phyloP scores from a whole-genome alignment of 495 filamentous ascomycete species.

The Thermothielavioides terrestris region DNA sequence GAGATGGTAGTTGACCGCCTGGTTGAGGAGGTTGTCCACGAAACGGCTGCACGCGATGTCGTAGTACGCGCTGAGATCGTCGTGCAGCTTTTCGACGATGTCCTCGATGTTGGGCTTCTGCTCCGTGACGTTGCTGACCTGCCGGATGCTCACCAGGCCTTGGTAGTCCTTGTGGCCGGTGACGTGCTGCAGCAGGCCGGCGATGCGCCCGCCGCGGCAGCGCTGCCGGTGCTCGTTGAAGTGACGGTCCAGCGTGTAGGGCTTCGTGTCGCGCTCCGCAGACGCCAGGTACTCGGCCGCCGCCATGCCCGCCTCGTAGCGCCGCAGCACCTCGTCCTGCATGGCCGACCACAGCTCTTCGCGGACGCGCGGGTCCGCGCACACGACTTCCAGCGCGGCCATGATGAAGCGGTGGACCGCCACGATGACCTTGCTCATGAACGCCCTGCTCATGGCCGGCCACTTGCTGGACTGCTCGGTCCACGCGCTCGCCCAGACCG shows the following conservation, averaged over 20 bases:
- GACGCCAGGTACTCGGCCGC: constrained; percentile 39
- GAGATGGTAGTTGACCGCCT: constrained; percentile 28
- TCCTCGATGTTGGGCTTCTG: constrained; percentile 42
- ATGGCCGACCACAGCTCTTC: constrained; percentile 30
- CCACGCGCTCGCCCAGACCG: constrained; percentile 39
- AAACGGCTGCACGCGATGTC: constrained; percentile 49
- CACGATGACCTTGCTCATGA: constrained; percentile 40
- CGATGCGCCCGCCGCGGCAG: constrained; percentile 21
- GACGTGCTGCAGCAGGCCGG: constrained; percentile 8
- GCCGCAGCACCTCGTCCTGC: constrained; percentile 32
- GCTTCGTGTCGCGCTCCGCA: constrained; percentile 39
- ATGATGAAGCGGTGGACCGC: constrained; percentile 45
- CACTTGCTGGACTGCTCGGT: constrained; percentile 50
- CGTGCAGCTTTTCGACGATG: constrained; percentile 45
- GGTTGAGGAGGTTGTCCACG: constrained; percentile 45
- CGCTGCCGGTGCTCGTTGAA: constrained; percentile 45
- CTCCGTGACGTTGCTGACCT: constrained; percentile 14
- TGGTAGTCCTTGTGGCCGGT: neutral
- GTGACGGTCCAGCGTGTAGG: constrained; percentile 46
- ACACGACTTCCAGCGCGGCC: constrained; percentile 21
- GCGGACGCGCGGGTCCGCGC: constrained; percentile 27
- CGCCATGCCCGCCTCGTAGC: constrained; percentile 35
- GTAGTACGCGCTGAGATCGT: constrained; percentile 53
- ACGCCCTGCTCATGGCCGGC: constrained; percentile 36
- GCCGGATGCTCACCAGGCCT: constrained; percentile 4